Base-by-base conservation (phyloP, 2,329 filamentous ascomycete genomes). In the Aspergillus sp. region DNA sequence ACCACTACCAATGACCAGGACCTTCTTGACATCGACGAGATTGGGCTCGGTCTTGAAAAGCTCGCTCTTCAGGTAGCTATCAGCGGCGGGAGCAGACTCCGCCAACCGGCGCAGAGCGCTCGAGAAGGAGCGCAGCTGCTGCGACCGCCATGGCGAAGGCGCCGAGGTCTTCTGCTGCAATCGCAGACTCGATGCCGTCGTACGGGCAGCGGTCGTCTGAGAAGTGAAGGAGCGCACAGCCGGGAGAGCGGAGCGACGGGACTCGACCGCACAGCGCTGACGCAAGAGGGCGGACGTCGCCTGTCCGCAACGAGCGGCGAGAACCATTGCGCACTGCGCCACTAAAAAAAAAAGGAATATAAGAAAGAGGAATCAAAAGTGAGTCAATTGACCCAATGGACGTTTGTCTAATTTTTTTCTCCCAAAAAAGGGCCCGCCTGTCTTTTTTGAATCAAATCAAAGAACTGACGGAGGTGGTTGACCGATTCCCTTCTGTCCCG, bases 1-100 rank as follows among this genome's bases (percentile, higher is more conserved):
- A 81, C 94, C 94, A 80, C 89, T 93, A 60, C 94, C 94, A 81
- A 98, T 96, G 69, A 98, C 93, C 63, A 98, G 82, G 55, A 98
- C 94, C 82, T 98, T 98, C 83, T 96, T 96, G 65, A 98, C 92
- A 75, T 96, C 87, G 54, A 97, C 89, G 57, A 90, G 81, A 70
- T 94, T 84, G 71, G 85, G 85, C 59, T 89, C 84, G 60, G 85
- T 88, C 77, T 92, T 90, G 74, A 97, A 88, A 61, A 88, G 90
- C 69, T 92, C 93, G 79, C 91, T 96, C 74, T 92, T 87, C 69
- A 97, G 82, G 78, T 96, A 96, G 63, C 93, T 91, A 79, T 93
- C 88, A 55, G 92, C 86, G 73, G 90, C 91, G 57, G 92, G 91
- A 55, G 91, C 89, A 65, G 84, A 78, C 65, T 81, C 77, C 45